These are phyloP conservation scores for Phytophthora uliginosa DNA, from an alignment of 352 stramenopile species.

Conservation along the genomic window DNA sequence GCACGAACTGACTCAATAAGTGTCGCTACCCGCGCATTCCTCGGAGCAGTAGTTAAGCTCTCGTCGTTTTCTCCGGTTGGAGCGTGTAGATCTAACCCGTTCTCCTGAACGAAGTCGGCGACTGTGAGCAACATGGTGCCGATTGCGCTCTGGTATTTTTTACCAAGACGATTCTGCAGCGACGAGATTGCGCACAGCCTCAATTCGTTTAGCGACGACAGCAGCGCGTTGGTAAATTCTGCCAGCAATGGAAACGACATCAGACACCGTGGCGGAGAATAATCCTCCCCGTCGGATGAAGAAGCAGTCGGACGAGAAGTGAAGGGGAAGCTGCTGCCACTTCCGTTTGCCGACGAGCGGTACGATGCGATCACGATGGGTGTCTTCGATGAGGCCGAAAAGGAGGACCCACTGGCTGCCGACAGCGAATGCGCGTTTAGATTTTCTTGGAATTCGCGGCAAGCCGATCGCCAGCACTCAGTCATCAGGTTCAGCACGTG, in stretches of 20 bases:
- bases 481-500: constrained; percentile 80
- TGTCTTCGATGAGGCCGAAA: constrained; percentile 52
- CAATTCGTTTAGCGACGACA: constrained; percentile 89
- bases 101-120: constrained; percentile 64
- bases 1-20: constrained; percentile 57
- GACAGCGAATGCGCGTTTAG: constrained; percentile 55
- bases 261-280: constrained; percentile 77
- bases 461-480: constrained; percentile 63
- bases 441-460: constrained; percentile 71
- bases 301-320: constrained; percentile 16
- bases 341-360: constrained; percentile 43
- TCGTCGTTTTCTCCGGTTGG: constrained; percentile 17
- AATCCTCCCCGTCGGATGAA: constrained; percentile 45
- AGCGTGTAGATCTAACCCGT: constrained; percentile 46
- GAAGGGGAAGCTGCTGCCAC: constrained; percentile 36
- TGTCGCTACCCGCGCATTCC: constrained; percentile 31
- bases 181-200: constrained; percentile 78
- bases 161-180: constrained; percentile 62
- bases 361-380: constrained; percentile 82
- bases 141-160: constrained; percentile 69
- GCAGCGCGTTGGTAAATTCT: constrained; percentile 86
- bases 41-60: constrained; percentile 8
- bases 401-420: constrained; percentile 24
- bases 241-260: constrained; percentile 91
- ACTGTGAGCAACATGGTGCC: constrained; percentile 60